These are phyloP conservation scores for Scleroderma citrinum DNA, from an alignment of 768 basidiomycete genomes.

Conservation along the genomic window DNA sequence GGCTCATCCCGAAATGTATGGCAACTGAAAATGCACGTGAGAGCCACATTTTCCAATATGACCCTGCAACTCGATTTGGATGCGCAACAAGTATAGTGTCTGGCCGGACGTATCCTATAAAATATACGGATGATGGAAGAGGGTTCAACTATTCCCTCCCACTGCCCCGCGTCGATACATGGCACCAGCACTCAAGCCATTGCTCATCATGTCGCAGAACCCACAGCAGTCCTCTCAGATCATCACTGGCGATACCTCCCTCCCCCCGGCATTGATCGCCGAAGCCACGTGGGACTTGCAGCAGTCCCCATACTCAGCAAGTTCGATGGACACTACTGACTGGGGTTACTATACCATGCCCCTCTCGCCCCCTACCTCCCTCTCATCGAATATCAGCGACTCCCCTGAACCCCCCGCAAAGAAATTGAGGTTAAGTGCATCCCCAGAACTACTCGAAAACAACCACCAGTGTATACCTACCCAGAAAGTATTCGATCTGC, in stretches of 20 bases:
- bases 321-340: constrained; percentile 34
- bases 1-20: constrained; percentile 20
- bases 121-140: constrained; percentile 13
- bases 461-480: constrained; percentile 59
- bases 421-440: constrained; percentile 48
- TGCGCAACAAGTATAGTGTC: not conserved
- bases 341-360: constrained; percentile 46
- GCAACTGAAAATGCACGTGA: constrained; percentile 27
- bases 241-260: constrained; percentile 52
- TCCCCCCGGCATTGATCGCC: constrained; percentile 40
- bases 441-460: constrained; percentile 39
- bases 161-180: constrained; percentile 8
- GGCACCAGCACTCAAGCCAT: constrained; percentile 7
- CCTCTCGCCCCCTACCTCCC: constrained; percentile 44
- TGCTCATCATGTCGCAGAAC: constrained; percentile 14
- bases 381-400: constrained; percentile 37
- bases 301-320: constrained; percentile 30
- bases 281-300: constrained; percentile 48
- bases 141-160: constrained; percentile 15
- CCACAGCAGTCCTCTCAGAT: constrained; percentile 43
- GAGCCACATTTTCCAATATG: constrained; percentile 28
- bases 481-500: constrained; percentile 67
- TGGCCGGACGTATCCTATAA: not conserved
- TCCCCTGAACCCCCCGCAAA: constrained; percentile 41
- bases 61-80: constrained; percentile 27